phyloP scores from a whole-genome alignment of 2,329 filamentous ascomycete genomes.

The Beauveria medogensis region DNA sequence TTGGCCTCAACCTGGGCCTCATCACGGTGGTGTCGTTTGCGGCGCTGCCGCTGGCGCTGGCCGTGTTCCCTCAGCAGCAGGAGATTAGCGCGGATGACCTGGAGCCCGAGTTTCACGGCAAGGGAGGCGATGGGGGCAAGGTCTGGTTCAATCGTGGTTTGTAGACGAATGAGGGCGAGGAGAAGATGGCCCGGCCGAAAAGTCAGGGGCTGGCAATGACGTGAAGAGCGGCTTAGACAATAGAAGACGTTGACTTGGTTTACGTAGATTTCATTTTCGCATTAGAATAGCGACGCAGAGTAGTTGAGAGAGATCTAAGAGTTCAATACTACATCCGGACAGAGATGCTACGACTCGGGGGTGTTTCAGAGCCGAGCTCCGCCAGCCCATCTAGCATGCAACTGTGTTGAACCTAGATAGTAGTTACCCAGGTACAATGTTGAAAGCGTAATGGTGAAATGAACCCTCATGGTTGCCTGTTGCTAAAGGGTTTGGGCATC shows the following conservation, averaged over 20 bases:
- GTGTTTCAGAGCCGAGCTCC: background rate
- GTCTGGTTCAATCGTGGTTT: constrained; percentile 98
- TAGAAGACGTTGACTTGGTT: background rate
- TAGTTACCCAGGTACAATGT: too few relatives aligned
- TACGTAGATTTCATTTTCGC: background rate
- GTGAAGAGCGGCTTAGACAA: background rate
- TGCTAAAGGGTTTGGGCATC: background rate
- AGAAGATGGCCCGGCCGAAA: background rate
- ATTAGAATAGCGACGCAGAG: background rate
- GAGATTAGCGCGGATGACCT: constrained; percentile 65
- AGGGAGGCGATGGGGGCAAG: constrained; percentile 68
- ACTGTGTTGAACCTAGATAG: too few relatives aligned
- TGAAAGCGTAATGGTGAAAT: background rate
- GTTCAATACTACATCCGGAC: background rate
- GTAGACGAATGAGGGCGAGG: constrained; percentile 32
- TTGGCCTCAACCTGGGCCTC: constrained; percentile 78
- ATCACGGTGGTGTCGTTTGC: constrained; percentile 83
- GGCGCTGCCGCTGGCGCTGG: constrained; percentile 81
- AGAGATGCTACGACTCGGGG: background rate
- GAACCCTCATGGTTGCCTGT: background rate
- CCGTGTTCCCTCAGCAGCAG: constrained; percentile 87
- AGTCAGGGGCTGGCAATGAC: too few relatives aligned
- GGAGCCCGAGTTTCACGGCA: constrained; percentile 79
- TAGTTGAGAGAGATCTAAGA: background rate
- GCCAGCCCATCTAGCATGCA: background rate